Conservation (phyloP, 768 basidiomycete genomes). For the Tulasnella sp. region DNA sequence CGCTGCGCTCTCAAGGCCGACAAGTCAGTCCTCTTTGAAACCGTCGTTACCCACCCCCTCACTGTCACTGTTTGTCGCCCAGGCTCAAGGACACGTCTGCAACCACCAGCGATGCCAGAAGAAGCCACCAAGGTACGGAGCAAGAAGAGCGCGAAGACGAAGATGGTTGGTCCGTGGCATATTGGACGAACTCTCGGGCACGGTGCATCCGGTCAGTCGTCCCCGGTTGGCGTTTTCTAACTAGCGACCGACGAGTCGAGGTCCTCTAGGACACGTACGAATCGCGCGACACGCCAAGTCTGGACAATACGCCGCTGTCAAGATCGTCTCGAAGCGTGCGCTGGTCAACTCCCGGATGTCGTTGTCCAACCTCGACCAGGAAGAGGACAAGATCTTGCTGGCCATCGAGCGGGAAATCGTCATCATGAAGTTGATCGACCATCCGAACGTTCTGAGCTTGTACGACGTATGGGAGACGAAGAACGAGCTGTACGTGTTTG, state of each 20-base stretch:
- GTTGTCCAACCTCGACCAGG: constrained; percentile 53
- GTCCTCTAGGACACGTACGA: constrained; percentile 62
- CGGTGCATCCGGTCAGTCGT: constrained; percentile 55
- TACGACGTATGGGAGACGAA: constrained; percentile 98
- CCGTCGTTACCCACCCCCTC: no score
- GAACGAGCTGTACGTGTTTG: constrained; percentile 50
- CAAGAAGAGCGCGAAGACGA: constrained; percentile 14
- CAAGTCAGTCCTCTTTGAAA: no score
- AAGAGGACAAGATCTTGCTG: constrained; percentile 63
- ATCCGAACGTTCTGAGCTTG: constrained; percentile 86
- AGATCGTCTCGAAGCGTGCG: constrained; percentile 74
- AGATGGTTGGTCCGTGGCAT: constrained; percentile 65
- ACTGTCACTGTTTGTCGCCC: background rate
- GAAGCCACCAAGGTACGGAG: background rate
- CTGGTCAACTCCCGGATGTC: constrained; percentile 54
- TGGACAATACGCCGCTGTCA: constrained; percentile 83
- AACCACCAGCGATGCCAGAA: background rate
- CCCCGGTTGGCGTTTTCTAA: background rate
- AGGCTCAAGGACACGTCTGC: background rate
- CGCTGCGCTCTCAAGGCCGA: no score
- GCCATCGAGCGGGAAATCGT: constrained; percentile 89
- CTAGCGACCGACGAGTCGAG: background rate
- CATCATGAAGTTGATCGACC: constrained; percentile 93
- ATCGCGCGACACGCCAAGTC: constrained; percentile 81
- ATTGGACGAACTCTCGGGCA: constrained; percentile 73